A percentile compares a stretch with the other conserved stretches of the same genome.
phyloP scores from a whole-genome alignment of 1,284 basidiomycete species.

The Trichosporon ovoides region DNA sequence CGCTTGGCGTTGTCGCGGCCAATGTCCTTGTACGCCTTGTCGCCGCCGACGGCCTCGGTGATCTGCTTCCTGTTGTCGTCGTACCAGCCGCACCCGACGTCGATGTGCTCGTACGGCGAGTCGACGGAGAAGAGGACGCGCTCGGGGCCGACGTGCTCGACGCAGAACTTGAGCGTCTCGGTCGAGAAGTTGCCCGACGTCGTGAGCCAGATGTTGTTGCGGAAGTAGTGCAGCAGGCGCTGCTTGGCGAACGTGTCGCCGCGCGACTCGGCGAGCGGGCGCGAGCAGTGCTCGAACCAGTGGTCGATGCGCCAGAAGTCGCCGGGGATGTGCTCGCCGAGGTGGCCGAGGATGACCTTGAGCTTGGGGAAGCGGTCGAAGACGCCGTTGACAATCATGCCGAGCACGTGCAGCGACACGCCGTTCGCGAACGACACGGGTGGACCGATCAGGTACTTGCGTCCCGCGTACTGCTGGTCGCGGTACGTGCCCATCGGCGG shows the following conservation, averaged over 20 bases:
- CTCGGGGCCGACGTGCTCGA: conserved; percentile 34
- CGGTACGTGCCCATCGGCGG: conserved; percentile 39
- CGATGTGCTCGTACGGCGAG: conserved; percentile 44
- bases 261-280: conserved; percentile 16
- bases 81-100: conserved; percentile 41
- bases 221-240: conserved; percentile 21
- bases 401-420: conserved; percentile 40
- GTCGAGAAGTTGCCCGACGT: conserved; percentile 22
- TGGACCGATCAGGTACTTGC: conserved; percentile 41
- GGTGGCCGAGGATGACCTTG: conserved; percentile 45
- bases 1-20: conserved; percentile 24
- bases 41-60: conserved; percentile 17
- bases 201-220: conserved; percentile 24
- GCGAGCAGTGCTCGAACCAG: conserved; percentile 38
- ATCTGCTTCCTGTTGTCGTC: conserved; percentile 18
- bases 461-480: conserved; percentile 37
- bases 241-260: conserved; percentile 33
- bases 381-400: conserved; percentile 44
- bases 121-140: conserved; percentile 44
- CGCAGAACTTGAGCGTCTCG: conserved; percentile 30
- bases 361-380: conserved; percentile 46
- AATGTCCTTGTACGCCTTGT: conserved; percentile 20
- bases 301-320: conserved; percentile 44
- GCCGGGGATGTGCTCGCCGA: conserved; percentile 43
- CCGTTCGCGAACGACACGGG: conserved; percentile 42